phyloP scores from a whole-genome alignment of 257 asterid genomes.

The Solanum stenotomum region DNA sequence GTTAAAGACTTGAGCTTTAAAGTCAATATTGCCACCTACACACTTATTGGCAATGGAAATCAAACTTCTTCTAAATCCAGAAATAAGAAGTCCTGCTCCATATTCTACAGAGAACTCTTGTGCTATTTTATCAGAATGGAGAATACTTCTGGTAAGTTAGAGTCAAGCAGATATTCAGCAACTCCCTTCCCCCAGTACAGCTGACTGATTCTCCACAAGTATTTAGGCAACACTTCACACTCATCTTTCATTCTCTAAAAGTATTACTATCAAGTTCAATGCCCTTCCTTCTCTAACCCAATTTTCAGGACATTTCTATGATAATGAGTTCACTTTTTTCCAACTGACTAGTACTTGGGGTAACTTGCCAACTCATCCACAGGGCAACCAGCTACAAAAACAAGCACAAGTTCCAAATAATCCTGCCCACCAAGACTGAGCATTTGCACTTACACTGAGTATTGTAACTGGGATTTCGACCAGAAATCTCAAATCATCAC shows the following conservation, averaged over 20 bases:
- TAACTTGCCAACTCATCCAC: background rate
- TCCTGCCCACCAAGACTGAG: background rate
- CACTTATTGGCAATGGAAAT: background rate
- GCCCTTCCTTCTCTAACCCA: background rate
- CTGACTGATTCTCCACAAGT: background rate
- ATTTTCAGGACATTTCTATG: background rate
- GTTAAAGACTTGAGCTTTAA: background rate
- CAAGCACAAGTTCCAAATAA: background rate
- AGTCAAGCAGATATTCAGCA: background rate
- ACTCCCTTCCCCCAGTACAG: background rate
- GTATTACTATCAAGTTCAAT: background rate
- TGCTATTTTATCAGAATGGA: background rate
- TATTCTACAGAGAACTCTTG: background rate
- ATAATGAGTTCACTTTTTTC: background rate
- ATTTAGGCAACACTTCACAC: background rate
- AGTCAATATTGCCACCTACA: background rate
- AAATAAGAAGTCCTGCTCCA: background rate
- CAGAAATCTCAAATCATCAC: background rate
- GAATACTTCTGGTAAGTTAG: background rate
- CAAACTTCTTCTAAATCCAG: background rate
- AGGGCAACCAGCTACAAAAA: background rate
- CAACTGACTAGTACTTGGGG: background rate
- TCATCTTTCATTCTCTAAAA: background rate
- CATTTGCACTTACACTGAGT: background rate
- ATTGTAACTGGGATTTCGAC: background rate